Evolutionary conservation across 805 yeast genomes (phyloP).

Genomic region (Wickerhamiella dianesei): DNA sequence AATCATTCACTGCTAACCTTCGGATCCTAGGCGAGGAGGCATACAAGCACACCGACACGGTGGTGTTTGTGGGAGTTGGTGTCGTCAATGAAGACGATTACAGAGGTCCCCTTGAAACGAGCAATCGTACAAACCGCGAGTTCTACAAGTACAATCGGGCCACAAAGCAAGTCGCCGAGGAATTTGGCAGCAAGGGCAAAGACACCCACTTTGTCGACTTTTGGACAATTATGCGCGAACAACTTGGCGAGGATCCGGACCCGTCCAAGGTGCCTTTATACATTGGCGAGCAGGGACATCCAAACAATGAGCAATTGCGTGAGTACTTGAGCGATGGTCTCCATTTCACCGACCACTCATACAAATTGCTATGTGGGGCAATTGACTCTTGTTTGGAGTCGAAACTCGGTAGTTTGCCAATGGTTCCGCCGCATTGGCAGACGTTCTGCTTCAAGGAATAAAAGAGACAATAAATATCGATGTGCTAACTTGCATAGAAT

Average conservation of each 20-base stretch:
- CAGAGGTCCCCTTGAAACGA: neutral
- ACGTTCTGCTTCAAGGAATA: neutral
- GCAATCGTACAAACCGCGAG: slow-evolving; percentile 6
- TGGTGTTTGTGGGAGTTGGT: slow-evolving; percentile 8
- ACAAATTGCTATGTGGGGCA: slow-evolving; percentile 30
- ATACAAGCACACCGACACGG: neutral
- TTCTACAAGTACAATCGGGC: slow-evolving; percentile 36
- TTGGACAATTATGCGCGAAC: slow-evolving; percentile 32
- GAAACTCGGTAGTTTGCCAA: neutral
- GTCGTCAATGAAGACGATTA: slow-evolving; percentile 8
- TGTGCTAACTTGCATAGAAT: no score
- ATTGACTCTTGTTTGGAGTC: slow-evolving; percentile 2
- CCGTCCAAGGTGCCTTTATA: neutral
- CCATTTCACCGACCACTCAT: slow-evolving; percentile 45
- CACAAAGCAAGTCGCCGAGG: slow-evolving; percentile 33
- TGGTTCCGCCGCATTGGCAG: neutral
- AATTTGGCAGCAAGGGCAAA: slow-evolving; percentile 12
- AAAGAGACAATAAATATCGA: no score
- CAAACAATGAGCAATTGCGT: slow-evolving; percentile 7
- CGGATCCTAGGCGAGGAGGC: slow-evolving; percentile 1
- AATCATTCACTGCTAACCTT: neutral
- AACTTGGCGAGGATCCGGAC: slow-evolving; percentile 30
- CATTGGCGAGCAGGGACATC: slow-evolving; percentile 10
- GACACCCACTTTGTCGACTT: slow-evolving; percentile 47
- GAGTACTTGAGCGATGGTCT: slow-evolving; percentile 39